Conservation (phyloP, 441 rosid species). For the Corymbia citriodora region DNA sequence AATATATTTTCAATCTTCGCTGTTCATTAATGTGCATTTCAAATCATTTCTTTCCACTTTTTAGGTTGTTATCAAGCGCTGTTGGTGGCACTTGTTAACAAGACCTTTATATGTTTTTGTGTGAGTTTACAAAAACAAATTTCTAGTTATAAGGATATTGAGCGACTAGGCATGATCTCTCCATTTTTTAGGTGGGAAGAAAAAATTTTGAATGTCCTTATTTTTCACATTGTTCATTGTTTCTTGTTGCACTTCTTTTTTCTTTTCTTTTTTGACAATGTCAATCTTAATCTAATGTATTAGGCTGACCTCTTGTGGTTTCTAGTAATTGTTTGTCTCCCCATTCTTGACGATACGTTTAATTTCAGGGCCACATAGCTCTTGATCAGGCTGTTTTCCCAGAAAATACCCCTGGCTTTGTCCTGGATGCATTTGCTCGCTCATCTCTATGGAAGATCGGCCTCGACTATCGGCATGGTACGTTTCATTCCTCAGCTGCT, state of each 20-base stretch:
- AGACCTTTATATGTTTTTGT: not conserved
- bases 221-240: not conserved
- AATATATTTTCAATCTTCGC: not conserved
- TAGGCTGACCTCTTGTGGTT: not conserved
- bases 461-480: slow-evolving; percentile 98
- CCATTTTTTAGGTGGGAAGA: not conserved
- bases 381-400: slow-evolving; percentile 94
- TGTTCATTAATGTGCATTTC: not conserved
- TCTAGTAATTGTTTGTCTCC: not conserved
- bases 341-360: not conserved
- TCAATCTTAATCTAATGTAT: not conserved
- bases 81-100: not conserved
- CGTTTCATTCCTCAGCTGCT: slow-evolving; percentile 11
- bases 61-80: not conserved
- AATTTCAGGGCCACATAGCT: slow-evolving; percentile 94
- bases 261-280: not conserved
- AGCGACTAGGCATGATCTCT: not conserved
- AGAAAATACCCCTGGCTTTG: slow-evolving; percentile 90
- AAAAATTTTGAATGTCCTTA: not conserved
- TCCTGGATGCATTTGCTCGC: slow-evolving; percentile 89
- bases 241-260: not conserved
- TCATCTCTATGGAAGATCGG: slow-evolving; percentile 93
- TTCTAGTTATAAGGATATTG: not conserved
- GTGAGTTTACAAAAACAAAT: not conserved
- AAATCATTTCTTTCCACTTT: not conserved